Percentiles rank a stretch among this genome's conserved stretches.
Conservation (phyloP, 768 basidiomycete genomes). For the Amyloporia xantha region DNA sequence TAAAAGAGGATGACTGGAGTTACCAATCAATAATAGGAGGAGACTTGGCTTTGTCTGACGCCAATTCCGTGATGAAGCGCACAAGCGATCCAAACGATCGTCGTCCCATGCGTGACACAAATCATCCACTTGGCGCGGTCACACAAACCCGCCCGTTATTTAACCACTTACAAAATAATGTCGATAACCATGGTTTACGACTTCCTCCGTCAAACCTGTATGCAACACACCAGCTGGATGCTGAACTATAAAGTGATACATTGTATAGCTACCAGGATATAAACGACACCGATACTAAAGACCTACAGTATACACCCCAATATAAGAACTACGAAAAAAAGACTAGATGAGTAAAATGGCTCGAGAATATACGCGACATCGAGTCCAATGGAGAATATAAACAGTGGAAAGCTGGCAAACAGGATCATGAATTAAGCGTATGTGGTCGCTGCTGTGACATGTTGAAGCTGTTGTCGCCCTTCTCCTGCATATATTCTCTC, state of each 20-base stretch:
- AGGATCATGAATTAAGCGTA: background rate
- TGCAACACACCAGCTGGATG: background rate
- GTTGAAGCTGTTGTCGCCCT: slow-evolving; percentile 13
- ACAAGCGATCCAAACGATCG: no score
- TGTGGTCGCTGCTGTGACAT: background rate
- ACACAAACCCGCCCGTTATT: no score
- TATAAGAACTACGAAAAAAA: background rate
- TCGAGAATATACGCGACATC: background rate
- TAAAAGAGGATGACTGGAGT: no score
- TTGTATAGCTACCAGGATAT: background rate
- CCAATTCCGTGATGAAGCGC: no score
- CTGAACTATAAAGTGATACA: background rate
- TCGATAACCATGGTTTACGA: background rate
- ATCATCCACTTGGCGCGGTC: no score
- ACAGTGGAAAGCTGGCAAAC: background rate
- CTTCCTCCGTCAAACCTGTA: background rate
- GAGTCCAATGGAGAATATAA: background rate
- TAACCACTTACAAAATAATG: no score
- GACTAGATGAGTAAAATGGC: background rate
- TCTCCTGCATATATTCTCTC: slow-evolving; percentile 14
- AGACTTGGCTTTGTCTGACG: no score
- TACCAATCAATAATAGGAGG: no score
- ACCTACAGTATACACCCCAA: background rate
- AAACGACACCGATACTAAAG: background rate
- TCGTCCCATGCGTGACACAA: no score